Conservation (phyloP, 2,329 filamentous ascomycete species). For the Pseudogymnoascus sp. region DNA sequence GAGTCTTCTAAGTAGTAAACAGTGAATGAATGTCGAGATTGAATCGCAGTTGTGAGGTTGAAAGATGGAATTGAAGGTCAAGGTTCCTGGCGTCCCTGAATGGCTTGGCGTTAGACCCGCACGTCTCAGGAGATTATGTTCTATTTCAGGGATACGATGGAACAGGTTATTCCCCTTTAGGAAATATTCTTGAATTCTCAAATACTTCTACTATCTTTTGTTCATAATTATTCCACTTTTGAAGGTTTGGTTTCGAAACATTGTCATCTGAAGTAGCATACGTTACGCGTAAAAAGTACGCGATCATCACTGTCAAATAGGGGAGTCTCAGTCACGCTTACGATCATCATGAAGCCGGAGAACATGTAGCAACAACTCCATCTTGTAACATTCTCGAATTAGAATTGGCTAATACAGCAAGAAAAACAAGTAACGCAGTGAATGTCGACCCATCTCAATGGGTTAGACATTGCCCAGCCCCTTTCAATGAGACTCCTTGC, state of each 20-base stretch:
- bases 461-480: conserved; percentile 26
- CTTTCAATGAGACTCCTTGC: conserved; percentile 25
- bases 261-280: background rate
- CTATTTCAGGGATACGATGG: conserved; percentile 10
- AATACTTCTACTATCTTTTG: background rate
- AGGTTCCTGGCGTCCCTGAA: conserved; percentile 6
- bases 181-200: background rate
- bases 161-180: background rate
- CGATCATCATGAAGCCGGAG: background rate
- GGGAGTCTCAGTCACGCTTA: background rate
- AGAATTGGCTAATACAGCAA: conserved; percentile 33
- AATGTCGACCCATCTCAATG: conserved; percentile 26
- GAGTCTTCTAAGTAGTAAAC: background rate
- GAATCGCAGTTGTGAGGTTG: conserved; percentile 3
- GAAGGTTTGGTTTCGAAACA: background rate
- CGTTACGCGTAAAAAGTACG: background rate
- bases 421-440: conserved; percentile 27
- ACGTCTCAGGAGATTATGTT: conserved; percentile 8
- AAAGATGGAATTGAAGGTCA: conserved; percentile 8
- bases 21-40: conserved; percentile 2
- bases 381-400: conserved; percentile 16
- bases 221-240: background rate
- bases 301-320: background rate
- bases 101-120: conserved; percentile 3
- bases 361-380: conserved; percentile 6